Conservation (phyloP, 139 green algal species). For the Chlorella sp. region DNA sequence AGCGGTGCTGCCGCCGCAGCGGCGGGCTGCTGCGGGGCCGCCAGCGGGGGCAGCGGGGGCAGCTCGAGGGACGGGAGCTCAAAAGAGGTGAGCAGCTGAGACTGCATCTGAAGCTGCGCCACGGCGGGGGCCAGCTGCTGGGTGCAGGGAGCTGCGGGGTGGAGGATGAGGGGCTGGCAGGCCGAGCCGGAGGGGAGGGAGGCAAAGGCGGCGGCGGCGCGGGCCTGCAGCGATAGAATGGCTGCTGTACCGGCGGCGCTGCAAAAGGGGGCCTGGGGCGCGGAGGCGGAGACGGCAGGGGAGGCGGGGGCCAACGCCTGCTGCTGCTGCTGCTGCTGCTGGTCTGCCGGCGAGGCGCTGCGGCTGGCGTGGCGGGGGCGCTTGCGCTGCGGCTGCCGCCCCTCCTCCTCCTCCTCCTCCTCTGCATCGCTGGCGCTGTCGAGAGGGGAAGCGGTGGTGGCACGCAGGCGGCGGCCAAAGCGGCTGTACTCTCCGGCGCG, state of each 20-base stretch:
- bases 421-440: background rate
- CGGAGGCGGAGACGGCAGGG: background rate
- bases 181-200: background rate
- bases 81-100: background rate
- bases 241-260: background rate
- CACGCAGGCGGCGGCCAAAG: conserved; percentile 6
- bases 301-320: background rate
- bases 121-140: background rate
- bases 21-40: background rate
- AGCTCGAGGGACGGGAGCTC: background rate
- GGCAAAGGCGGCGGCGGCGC: background rate
- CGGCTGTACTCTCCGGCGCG: background rate
- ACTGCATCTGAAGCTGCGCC: too few species aligned
- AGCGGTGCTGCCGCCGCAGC: background rate
- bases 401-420: background rate
- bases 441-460: background rate
- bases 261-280: background rate
- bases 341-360: background rate
- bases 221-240: background rate
- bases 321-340: background rate
- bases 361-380: background rate
- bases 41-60: background rate
- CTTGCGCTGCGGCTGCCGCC: background rate
- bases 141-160: background rate
- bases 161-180: too few species aligned